Conservation (phyloP, 2,329 filamentous ascomycete genomes). For the Dothistroma pini region DNA sequence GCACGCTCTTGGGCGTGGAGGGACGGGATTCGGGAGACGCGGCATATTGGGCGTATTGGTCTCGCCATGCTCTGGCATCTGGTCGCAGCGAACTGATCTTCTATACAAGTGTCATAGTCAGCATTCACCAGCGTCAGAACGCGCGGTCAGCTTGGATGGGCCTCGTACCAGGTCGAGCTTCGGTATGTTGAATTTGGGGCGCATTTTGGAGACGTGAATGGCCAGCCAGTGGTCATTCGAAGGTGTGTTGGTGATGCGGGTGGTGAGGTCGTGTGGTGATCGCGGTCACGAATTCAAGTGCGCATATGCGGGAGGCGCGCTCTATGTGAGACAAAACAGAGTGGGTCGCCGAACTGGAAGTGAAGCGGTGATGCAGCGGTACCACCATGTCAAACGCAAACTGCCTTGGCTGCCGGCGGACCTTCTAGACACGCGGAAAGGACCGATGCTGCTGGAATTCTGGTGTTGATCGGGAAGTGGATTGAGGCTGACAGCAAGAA, state of each 20-base stretch:
- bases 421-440: neutral
- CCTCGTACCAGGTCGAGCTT: neutral
- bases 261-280: neutral
- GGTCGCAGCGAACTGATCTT: conserved; percentile 28
- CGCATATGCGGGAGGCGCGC: neutral
- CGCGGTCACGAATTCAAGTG: neutral
- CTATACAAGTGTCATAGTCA: conserved; percentile 17
- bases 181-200: neutral
- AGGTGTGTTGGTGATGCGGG: neutral
- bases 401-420: neutral
- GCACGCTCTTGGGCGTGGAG: conserved; percentile 43
- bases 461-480: neutral
- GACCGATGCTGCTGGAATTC: neutral
- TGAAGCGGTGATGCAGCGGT: neutral
- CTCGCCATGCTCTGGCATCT: conserved; percentile 29
- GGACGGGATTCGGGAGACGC: conserved; percentile 34
- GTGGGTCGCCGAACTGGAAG: neutral
- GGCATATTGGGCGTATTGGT: conserved; percentile 25
- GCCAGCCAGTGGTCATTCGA: neutral
- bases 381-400: neutral
- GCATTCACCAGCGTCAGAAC: conserved; percentile 1
- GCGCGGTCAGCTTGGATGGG: neutral
- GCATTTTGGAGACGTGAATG: neutral
- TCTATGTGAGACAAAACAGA: neutral
- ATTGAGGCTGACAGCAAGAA: neutral